Evolutionary conservation across 2,329 filamentous ascomycete species (phyloP).

Genomic region (Aspergillus floridensis): DNA sequence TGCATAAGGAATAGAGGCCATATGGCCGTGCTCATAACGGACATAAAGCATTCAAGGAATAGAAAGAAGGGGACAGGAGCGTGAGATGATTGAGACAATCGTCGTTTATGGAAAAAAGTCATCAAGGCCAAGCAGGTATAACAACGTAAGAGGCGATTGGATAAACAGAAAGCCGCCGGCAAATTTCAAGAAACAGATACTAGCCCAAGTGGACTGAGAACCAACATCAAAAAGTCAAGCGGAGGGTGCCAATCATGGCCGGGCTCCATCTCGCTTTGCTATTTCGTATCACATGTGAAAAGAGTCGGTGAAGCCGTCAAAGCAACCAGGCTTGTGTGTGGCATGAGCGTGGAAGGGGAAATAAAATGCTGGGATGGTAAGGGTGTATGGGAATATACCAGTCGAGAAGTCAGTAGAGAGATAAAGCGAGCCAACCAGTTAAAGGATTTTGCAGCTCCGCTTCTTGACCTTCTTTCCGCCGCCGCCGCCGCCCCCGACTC

Average conservation of each 20-base stretch:
- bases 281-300: slow-evolving; percentile 23
- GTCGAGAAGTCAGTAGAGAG: neutral
- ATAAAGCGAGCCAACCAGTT: slow-evolving; percentile 31
- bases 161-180: slow-evolving; percentile 26
- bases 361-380: slow-evolving; percentile 14
- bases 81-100: slow-evolving; percentile 10
- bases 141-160: slow-evolving; percentile 19
- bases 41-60: slow-evolving; percentile 22
- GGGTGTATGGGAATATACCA: slow-evolving; percentile 6
- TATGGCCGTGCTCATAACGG: slow-evolving; percentile 31
- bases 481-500: slow-evolving; percentile 41
- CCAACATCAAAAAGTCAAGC: slow-evolving; percentile 21
- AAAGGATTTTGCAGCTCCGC: slow-evolving; percentile 78
- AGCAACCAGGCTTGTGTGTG: slow-evolving; percentile 38
- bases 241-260: neutral
- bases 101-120: slow-evolving; percentile 12
- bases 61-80: slow-evolving; percentile 8
- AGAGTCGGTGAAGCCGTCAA: slow-evolving; percentile 23
- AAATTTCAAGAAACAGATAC: slow-evolving; percentile 15
- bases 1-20: slow-evolving; percentile 36
- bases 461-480: slow-evolving; percentile 71
- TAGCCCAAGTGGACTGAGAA: slow-evolving; percentile 7
- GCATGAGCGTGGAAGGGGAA: slow-evolving; percentile 17
- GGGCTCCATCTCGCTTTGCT: neutral
- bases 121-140: slow-evolving; percentile 18